Evolutionary conservation across 1,139 yeast genomes (phyloP).

Genomic region (Scheffersomyces illinoinensis): DNA sequence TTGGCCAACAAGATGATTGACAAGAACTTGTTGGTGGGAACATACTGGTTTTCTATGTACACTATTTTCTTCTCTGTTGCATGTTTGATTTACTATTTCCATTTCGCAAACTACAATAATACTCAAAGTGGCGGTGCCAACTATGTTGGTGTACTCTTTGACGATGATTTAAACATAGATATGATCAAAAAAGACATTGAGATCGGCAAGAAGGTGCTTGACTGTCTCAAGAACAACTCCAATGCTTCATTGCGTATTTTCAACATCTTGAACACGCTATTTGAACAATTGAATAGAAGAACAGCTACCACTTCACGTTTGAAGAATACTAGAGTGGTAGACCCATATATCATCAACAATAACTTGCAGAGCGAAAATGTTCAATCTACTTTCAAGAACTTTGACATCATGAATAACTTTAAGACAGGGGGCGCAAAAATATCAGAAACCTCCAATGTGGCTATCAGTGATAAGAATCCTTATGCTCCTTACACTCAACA

Average conservation of each 20-base stretch:
- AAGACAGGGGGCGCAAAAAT: neutral
- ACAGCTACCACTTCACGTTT: slow-evolving; percentile 47
- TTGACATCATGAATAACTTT: slow-evolving; percentile 36
- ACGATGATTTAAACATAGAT: slow-evolving; percentile 65
- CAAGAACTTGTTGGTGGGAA: slow-evolving; percentile 73
- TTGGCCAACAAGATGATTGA: slow-evolving; percentile 81
- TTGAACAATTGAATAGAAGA: slow-evolving; percentile 75
- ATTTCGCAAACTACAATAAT: slow-evolving; percentile 54
- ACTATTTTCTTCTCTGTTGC: slow-evolving; percentile 93
- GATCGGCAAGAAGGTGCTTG: slow-evolving; percentile 73
- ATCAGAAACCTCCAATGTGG: neutral
- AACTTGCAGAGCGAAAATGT: slow-evolving; percentile 17
- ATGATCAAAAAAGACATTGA: slow-evolving; percentile 79
- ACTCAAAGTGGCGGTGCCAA: slow-evolving; percentile 25
- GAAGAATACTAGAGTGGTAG: slow-evolving; percentile 1
- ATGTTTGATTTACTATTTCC: slow-evolving; percentile 80
- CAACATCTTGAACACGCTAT: slow-evolving; percentile 73
- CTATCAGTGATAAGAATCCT: neutral
- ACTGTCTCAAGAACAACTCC: slow-evolving; percentile 69
- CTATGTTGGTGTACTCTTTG: slow-evolving; percentile 49
- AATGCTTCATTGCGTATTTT: slow-evolving; percentile 81
- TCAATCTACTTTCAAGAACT: slow-evolving; percentile 32
- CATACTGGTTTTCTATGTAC: slow-evolving; percentile 91
- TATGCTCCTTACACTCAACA: neutral
- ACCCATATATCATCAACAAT: neutral